Conservation (phyloP, 345 rosid species). For the Rhodomyrtus tomentosa region DNA sequence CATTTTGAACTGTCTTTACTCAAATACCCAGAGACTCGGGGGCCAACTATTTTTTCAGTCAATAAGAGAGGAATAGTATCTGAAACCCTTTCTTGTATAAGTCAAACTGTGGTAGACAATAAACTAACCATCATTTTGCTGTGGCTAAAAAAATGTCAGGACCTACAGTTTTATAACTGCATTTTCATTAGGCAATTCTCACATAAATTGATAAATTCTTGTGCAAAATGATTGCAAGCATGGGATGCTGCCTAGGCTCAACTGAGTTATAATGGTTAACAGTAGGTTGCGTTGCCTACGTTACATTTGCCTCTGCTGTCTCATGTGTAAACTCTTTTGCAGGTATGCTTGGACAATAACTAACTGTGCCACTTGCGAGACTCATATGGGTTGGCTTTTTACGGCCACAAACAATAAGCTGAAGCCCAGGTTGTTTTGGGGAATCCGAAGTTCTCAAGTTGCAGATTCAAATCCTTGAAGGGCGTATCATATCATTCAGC, state of each 20-base stretch:
- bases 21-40: background rate
- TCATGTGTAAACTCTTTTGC: constrained; percentile 1
- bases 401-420: constrained; percentile 54
- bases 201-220: background rate
- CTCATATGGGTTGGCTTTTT: constrained; percentile 82
- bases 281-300: background rate
- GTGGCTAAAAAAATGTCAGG: background rate
- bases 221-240: background rate
- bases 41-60: background rate
- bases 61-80: background rate
- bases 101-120: background rate
- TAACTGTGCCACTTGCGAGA: constrained; percentile 39
- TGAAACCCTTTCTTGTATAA: background rate
- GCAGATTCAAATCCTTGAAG: constrained; percentile 25
- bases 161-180: background rate
- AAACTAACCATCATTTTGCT: background rate
- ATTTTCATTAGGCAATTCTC: background rate
- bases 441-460: constrained; percentile 68
- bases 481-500: background rate
- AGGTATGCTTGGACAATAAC: constrained; percentile 89
- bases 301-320: background rate
- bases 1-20: background rate
- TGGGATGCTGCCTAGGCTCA: background rate
- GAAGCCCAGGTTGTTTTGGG: constrained; percentile 89
- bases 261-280: background rate